A percentile compares a stretch with the other conserved stretches of the same genome.
phyloP scores from a whole-genome alignment of 2,329 filamentous ascomycete species.

The Cryphonectria parasitica region DNA sequence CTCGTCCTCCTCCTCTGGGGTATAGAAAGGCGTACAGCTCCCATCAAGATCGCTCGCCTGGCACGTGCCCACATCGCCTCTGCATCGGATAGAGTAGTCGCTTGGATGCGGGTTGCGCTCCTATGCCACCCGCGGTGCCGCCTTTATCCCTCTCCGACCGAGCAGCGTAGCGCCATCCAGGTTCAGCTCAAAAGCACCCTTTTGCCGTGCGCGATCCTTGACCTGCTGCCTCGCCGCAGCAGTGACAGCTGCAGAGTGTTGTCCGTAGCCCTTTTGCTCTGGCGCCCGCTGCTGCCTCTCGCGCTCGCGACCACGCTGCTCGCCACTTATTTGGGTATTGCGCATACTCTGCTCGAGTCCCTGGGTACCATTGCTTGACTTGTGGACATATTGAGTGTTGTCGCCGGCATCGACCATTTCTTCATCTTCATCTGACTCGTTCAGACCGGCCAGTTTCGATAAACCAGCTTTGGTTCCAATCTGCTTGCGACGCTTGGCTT shows the following conservation, averaged over 20 bases:
- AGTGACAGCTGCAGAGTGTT: slow-evolving; percentile 83
- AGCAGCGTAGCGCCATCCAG: slow-evolving; percentile 89
- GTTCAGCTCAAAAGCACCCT: slow-evolving; percentile 88
- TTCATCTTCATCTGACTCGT: slow-evolving; percentile 68
- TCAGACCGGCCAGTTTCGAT: slow-evolving; percentile 62
- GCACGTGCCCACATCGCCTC: background rate
- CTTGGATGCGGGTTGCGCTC: slow-evolving; percentile 11
- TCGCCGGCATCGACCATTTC: slow-evolving; percentile 54
- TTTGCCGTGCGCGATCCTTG: slow-evolving; percentile 65
- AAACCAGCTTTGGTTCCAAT: slow-evolving; percentile 71
- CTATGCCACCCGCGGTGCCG: slow-evolving; percentile 49
- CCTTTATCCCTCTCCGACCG: slow-evolving; percentile 65
- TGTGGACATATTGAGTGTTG: slow-evolving; percentile 32
- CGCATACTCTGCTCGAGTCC: slow-evolving; percentile 87
- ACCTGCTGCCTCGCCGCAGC: slow-evolving; percentile 84
- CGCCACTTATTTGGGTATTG: slow-evolving; percentile 74
- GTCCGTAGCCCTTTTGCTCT: slow-evolving; percentile 75
- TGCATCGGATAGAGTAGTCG: background rate
- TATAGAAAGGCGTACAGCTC: background rate
- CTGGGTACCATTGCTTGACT: slow-evolving; percentile 56
- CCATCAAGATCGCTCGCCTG: background rate
- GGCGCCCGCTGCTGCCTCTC: slow-evolving; percentile 36
- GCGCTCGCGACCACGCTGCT: slow-evolving; percentile 57
- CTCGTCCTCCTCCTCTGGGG: too few relatives aligned
- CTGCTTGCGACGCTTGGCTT: slow-evolving; percentile 88